Base-by-base conservation (phyloP, 768 basidiomycete species). In the Clathrus columnatus region DNA sequence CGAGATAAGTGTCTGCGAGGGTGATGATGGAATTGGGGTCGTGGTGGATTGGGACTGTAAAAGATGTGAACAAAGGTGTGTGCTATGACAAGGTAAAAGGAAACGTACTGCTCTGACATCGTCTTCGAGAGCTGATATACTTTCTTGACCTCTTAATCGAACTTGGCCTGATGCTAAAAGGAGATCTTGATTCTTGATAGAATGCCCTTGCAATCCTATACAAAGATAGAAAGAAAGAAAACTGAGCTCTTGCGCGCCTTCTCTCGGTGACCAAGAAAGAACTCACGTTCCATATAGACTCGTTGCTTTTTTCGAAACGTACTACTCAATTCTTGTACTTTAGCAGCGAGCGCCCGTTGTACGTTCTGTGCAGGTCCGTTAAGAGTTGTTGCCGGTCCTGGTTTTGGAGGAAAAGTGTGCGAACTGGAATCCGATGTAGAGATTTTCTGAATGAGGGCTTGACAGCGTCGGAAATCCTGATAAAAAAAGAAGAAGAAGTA, bases 201-300 rank as follows among this genome's bases (percentile, higher is more conserved):
- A 91, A 74, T 98, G 94, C 59, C 96, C 96, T 75, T 95, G 91
- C 43, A 98, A 76, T 68, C 87, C 95, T 96, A 67, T 47, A 57
- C 49, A 44, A 58, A 59, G 63, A 62, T 24, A 44, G 56, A 52
- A 21, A 56, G 45, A 59, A 62, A 17, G 30, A 30, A 27, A 32
- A 30, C 46, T 50, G 30, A 60, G 59, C 60, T 57, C 58, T 55
- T 60, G 56, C 59, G 58, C 51, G 56, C 48, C 23, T 51, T 42
- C 21, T 52, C 51, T 36, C 54, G 60, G 1, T 47, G 26, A 24
- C 50, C 44, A n/a, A n/a, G n/a, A n/a, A 55, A 49, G 53, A 24
- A 79, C 94, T 71, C 67, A 95, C 96, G 94, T 72, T 96, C 88
- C 88, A 99, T 88, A 70, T 97, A 98, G 28, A 95, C 88, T 57